phyloP scores from a whole-genome alignment of 345 rosid species.

The Linum trigynum region DNA sequence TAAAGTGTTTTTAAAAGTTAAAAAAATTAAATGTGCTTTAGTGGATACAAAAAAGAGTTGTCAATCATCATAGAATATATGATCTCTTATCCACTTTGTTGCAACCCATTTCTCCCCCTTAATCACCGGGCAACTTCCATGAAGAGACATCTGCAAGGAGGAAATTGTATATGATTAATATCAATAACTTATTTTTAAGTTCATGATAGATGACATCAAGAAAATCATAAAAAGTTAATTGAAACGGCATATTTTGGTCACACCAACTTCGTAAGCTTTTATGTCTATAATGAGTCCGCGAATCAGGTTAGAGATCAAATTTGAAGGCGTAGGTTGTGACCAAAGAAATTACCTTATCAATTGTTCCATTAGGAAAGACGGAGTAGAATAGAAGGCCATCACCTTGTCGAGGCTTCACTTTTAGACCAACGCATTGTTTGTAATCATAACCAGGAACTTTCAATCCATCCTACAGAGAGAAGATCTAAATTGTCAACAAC shows the following conservation, averaged over 20 bases:
- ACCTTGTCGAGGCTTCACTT: conserved; percentile 67
- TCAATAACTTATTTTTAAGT: too few relatives aligned
- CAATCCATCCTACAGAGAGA: conserved; percentile 35
- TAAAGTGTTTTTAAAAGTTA: too few relatives aligned
- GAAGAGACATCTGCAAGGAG: conserved; percentile 22
- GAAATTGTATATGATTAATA: neutral
- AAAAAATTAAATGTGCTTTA: too few relatives aligned
- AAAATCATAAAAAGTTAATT: too few relatives aligned
- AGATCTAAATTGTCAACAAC: neutral
- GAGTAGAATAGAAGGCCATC: conserved; percentile 71
- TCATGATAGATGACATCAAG: too few relatives aligned
- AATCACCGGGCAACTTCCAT: conserved; percentile 27
- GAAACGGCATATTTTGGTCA: too few relatives aligned
- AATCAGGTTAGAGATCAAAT: too few relatives aligned
- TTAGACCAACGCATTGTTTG: conserved; percentile 53
- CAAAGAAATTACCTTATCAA: conserved; percentile 41
- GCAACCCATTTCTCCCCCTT: conserved; percentile 30
- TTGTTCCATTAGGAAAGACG: conserved; percentile 53
- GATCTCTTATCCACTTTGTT: conserved; percentile 28
- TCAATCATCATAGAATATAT: neutral
- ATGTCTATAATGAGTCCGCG: neutral
- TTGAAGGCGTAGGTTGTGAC: neutral
- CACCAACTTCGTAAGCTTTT: too few relatives aligned
- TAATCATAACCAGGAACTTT: conserved; percentile 39
- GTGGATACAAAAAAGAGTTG: too few relatives aligned